phyloP scores from a whole-genome alignment of 2,329 filamentous ascomycete species.

The Elsinoe australis region DNA sequence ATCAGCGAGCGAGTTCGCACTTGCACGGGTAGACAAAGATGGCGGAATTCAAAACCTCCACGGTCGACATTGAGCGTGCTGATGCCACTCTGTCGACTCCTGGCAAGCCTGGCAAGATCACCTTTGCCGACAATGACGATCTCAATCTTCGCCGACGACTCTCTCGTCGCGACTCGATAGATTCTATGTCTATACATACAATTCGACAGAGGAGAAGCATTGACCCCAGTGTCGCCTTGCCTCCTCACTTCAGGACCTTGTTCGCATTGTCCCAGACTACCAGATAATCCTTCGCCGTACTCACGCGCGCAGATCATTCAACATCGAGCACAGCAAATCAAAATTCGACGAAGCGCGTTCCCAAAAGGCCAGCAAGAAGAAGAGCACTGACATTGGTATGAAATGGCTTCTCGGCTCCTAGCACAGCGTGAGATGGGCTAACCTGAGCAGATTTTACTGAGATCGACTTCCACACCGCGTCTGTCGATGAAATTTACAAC shows the following conservation, averaged over 20 bases:
- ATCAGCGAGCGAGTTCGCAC: neutral
- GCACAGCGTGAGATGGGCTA: no score
- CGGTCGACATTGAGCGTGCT: conserved; percentile 9
- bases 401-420: no score
- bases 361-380: conserved; percentile 25
- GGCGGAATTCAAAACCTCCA: conserved; percentile 1
- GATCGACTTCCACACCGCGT: conserved; percentile 61
- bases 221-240: conserved; percentile 38
- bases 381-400: conserved; percentile 31
- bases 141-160: conserved; percentile 24
- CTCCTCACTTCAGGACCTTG: conserved; percentile 39
- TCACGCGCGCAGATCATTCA: conserved; percentile 32
- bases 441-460: conserved; percentile 31
- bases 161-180: conserved; percentile 24
- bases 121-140: conserved; percentile 32
- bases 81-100: neutral
- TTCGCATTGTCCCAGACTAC: conserved; percentile 17
- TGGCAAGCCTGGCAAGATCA: conserved; percentile 21
- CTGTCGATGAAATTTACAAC: conserved; percentile 50
- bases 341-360: conserved; percentile 22
- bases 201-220: conserved; percentile 33
- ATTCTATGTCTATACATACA: conserved; percentile 32
- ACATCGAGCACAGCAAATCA: conserved; percentile 33
- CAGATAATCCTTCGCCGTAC: neutral
- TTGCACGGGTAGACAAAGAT: neutral